These are phyloP conservation scores for Endothia cerciana DNA, from an alignment of 2,329 filamentous ascomycete species.

Conservation along the genomic window DNA sequence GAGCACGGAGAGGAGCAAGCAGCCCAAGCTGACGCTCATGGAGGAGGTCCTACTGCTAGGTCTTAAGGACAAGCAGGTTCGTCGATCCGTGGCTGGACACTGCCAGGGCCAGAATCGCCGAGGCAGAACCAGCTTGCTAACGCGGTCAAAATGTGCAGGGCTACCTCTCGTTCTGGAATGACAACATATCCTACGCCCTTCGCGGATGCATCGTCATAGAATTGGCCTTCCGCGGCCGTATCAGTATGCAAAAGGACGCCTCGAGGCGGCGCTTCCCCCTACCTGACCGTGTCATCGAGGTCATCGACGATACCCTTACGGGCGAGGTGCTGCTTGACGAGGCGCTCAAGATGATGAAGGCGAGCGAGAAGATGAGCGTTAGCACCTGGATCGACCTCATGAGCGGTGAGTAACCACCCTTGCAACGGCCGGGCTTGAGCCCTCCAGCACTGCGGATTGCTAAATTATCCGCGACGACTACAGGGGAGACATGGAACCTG, in stretches of 20 bases:
- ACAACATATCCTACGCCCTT: conserved; percentile 98
- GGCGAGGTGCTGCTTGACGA: conserved; percentile 97
- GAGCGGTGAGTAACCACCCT: conserved; percentile 72
- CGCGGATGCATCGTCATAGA: conserved; percentile 98
- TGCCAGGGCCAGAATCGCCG: too few species aligned
- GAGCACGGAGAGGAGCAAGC: conserved; percentile 93
- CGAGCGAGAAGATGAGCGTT: conserved; percentile 99
- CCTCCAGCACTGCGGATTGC: background rate
- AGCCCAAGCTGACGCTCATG: conserved; percentile 98
- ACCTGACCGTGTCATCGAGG: conserved; percentile 92
- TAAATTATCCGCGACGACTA: conserved; percentile 11
- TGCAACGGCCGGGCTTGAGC: background rate
- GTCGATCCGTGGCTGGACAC: conserved; percentile 32
- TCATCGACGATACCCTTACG: conserved; percentile 93
- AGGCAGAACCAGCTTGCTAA: background rate
- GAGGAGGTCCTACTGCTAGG: conserved; percentile 95
- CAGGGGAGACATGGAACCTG: conserved; percentile 98
- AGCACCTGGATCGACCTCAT: conserved; percentile 98
- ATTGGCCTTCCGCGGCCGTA: conserved; percentile 90
- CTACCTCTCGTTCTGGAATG: conserved; percentile 99
- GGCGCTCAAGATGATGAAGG: conserved; percentile 99
- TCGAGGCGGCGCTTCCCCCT: conserved; percentile 89
- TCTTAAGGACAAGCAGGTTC: conserved; percentile 97
- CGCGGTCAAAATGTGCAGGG: conserved; percentile 61
- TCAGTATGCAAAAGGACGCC: conserved; percentile 98